Evolutionary conservation across 2,329 filamentous ascomycete genomes (phyloP), one percentile per base, ranked within the genome.

Genomic region (Helicocarpus griseus): DNA sequence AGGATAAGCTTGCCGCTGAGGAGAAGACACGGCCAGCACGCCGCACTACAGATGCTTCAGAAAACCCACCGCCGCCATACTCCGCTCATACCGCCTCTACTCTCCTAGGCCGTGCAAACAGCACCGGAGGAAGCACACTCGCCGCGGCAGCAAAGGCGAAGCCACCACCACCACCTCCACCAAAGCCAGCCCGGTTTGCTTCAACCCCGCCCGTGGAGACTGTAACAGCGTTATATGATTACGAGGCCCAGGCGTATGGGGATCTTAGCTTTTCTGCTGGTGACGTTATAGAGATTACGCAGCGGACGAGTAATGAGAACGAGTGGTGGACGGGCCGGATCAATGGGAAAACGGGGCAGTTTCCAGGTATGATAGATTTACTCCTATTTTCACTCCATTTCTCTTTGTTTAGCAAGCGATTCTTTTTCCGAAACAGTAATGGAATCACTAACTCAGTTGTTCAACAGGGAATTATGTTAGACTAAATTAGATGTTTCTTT

Each of bases 301-400:
- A 77, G 54, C 79, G 87, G 59, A 95, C 89, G n/a, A 77, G 80
- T 56, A 96, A 95, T 62, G 84, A 88, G 48, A 97, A 98, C 60
- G 93, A 98, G 69, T 98, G 93, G 93, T 98, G 93, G 93, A 84
- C 78, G 7, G 93, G 93, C 35, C 87, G 82, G 65, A 65, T 95
- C 50, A 77, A 85, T 53, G 89, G 86, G 46, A 85, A 85, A 70
- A 76, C 87, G 63, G 93, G 93, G 24, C 91, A 97, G 65, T 98
- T 98, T 68, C 93, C 93, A 72, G 93, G 93, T 95, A 77, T 65
- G 81, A 51, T 19, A n/a, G n/a, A 52, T 21, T 28, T 5, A 11
- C 31, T 40, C 50, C 31, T 41, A 14, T 35, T n/a, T 33, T 9
- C 17, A 11, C 17, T 22, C n/a, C 28, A 19, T 46, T 45, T 19